Percentiles rank a stretch among this genome's conserved stretches.
Evolutionary conservation across 73 alveolate genomes (phyloP).

Genomic region (Uronychia binucleata): DNA sequence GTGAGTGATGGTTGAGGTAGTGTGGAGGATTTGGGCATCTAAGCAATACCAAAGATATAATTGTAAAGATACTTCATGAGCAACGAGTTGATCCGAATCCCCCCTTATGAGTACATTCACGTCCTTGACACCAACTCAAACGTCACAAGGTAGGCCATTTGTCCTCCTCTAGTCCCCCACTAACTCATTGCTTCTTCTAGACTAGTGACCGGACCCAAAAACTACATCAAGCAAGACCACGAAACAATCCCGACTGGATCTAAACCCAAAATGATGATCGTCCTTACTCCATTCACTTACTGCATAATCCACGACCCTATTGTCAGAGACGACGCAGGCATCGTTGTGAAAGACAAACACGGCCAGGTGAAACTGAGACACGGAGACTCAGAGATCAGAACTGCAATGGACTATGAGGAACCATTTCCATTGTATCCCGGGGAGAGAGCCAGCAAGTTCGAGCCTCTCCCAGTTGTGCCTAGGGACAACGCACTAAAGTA

Average conservation of each 20-base stretch:
- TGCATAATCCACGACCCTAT: conserved; percentile 79
- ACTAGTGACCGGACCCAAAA: conserved; percentile 56
- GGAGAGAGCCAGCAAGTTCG: conserved; percentile 57
- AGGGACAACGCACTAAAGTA: conserved; percentile 57
- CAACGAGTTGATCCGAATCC: conserved; percentile 59
- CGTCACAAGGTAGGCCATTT: conserved; percentile 25
- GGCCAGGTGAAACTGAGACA: conserved; percentile 75
- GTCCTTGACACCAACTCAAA: conserved; percentile 82
- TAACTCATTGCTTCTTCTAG: background rate
- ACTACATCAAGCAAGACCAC: conserved; percentile 57
- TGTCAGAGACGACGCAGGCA: conserved; percentile 61
- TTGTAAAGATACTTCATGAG: no score
- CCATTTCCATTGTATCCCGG: conserved; percentile 91
- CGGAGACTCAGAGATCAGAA: conserved; percentile 86
- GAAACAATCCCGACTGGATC: conserved; percentile 69
- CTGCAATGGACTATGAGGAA: conserved; percentile 63
- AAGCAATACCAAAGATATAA: no score
- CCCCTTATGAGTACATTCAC: conserved; percentile 84
- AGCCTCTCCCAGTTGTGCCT: conserved; percentile 63
- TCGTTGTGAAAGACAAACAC: conserved; percentile 65
- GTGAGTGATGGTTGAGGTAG: no score
- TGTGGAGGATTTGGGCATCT: no score
- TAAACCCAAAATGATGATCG: conserved; percentile 64
- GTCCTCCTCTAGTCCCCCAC: background rate
- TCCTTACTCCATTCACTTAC: conserved; percentile 65